phyloP scores from a whole-genome alignment of 345 rosid species.

The Acer campestre region DNA sequence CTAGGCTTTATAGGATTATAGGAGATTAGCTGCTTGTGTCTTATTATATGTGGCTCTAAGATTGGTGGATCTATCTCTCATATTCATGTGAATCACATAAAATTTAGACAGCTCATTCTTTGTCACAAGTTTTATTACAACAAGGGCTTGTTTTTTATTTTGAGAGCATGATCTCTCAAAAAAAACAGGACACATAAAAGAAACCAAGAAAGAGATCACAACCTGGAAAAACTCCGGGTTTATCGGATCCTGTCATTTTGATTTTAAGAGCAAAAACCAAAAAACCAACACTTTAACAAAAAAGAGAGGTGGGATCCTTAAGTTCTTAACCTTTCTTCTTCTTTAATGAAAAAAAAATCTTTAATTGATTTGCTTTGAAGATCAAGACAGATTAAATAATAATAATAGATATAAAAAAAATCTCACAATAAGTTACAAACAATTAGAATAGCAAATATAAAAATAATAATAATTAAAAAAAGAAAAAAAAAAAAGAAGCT shows the following conservation, averaged over 20 bases:
- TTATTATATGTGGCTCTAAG: neutral
- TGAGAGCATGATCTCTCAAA: slow-evolving; percentile 4
- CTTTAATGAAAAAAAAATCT: slow-evolving; percentile 30
- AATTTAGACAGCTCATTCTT: too few species aligned
- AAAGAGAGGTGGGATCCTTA: slow-evolving; percentile 46
- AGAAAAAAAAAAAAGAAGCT: slow-evolving; percentile 33
- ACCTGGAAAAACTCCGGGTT: slow-evolving; percentile 77
- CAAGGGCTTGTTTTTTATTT: slow-evolving; percentile 26
- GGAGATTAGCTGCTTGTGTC: slow-evolving; percentile 21
- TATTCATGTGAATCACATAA: too few species aligned
- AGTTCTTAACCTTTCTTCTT: slow-evolving; percentile 24
- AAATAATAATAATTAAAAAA: neutral
- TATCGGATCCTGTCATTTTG: slow-evolving; percentile 66
- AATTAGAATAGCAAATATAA: slow-evolving; percentile 28
- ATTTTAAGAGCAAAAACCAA: slow-evolving; percentile 9
- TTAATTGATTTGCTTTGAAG: slow-evolving; percentile 39
- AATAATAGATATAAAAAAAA: neutral
- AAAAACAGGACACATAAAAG: neutral
- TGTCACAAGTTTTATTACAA: too few species aligned
- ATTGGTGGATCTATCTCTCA: neutral
- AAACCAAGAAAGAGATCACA: slow-evolving; percentile 33
- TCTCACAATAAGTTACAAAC: slow-evolving; percentile 17
- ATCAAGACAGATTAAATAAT: slow-evolving; percentile 10
- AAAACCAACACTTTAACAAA: slow-evolving; percentile 24
- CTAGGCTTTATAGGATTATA: neutral